Evolutionary conservation across 306 rosid species (phyloP).

Genomic region (Vigna reflexopilosa): DNA sequence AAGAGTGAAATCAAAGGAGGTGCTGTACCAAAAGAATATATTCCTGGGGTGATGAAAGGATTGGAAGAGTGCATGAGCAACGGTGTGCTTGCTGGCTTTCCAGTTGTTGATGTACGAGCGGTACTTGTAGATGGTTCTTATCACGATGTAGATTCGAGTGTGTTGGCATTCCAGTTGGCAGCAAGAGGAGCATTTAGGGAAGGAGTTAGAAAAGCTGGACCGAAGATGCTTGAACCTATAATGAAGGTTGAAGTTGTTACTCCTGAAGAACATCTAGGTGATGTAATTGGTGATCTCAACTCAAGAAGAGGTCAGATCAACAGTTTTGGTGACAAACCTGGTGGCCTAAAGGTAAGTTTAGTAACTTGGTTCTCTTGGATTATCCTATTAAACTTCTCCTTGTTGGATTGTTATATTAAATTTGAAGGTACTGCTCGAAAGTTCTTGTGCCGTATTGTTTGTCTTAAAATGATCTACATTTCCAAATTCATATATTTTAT

Average conservation of each 20-base stretch:
- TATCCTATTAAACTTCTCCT: slow-evolving; percentile 16
- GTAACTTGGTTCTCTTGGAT: slow-evolving; percentile 21
- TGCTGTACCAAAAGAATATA: slow-evolving; percentile 86
- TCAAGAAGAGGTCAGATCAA: slow-evolving; percentile 99
- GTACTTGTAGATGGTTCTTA: slow-evolving; percentile 84
- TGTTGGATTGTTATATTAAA: slow-evolving; percentile 11
- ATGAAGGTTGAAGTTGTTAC: slow-evolving; percentile 98
- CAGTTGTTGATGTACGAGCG: slow-evolving; percentile 91
- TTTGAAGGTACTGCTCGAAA: slow-evolving; percentile 29
- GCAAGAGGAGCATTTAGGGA: slow-evolving; percentile 97
- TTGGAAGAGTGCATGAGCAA: slow-evolving; percentile 95
- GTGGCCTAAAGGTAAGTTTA: slow-evolving; percentile 87
- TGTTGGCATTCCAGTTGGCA: slow-evolving; percentile 93
- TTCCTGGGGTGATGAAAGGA: slow-evolving; percentile 99
- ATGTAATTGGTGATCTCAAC: slow-evolving; percentile 97
- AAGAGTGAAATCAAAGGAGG: slow-evolving; percentile 99
- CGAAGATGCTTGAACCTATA: slow-evolving; percentile 92
- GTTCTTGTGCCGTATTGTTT: slow-evolving; percentile 6
- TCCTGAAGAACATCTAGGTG: slow-evolving; percentile 96
- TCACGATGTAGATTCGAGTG: slow-evolving; percentile 98
- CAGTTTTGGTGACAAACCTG: slow-evolving; percentile 93
- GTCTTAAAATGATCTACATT: slow-evolving; percentile 3
- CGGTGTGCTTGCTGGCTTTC: slow-evolving; percentile 96
- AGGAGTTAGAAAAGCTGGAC: slow-evolving; percentile 82
- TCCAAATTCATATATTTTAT: not conserved